phyloP scores from a whole-genome alignment of 805 yeast genomes.

The Lipomyces sp. region DNA sequence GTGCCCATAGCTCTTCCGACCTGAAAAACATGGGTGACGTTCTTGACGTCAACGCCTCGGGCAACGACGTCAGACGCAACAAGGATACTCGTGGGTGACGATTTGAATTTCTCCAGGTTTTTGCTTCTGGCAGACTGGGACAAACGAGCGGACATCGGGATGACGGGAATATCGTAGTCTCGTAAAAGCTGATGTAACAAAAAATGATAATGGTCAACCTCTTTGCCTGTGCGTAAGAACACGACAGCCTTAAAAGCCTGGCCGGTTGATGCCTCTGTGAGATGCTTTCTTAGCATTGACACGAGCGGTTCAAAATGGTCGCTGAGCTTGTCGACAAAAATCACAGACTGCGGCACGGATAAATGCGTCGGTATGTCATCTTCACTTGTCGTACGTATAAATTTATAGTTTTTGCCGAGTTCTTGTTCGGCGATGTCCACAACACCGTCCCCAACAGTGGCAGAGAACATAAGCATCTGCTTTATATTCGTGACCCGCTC shows the following conservation, averaged over 20 bases:
- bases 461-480: constrained; percentile 81
- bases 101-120: constrained; percentile 60
- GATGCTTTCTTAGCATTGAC: constrained; percentile 73
- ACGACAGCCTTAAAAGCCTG: constrained; percentile 73
- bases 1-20: constrained; percentile 73
- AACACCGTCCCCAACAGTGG: constrained; percentile 78
- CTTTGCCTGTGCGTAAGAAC: constrained; percentile 77
- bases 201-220: constrained; percentile 62
- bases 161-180: constrained; percentile 24
- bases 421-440: constrained; percentile 63
- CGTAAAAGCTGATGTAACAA: constrained; percentile 45
- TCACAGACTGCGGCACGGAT: constrained; percentile 58
- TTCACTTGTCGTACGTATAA: constrained; percentile 66
- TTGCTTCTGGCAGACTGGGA: constrained; percentile 70
- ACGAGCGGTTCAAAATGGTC: constrained; percentile 55
- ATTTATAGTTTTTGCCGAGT: constrained; percentile 56
- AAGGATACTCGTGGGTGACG: constrained; percentile 57
- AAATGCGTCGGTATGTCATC: constrained; percentile 71
- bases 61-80: constrained; percentile 94
- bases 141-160: constrained; percentile 70
- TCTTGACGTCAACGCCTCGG: constrained; percentile 94
- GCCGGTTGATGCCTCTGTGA: constrained; percentile 49
- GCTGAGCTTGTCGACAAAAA: constrained; percentile 41
- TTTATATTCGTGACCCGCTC: constrained; percentile 46
- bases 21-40: constrained; percentile 84